Evolutionary conservation across 345 rosid genomes (phyloP), one percentile per base, ranked within the genome.

Genomic region (Combretum micranthum): DNA sequence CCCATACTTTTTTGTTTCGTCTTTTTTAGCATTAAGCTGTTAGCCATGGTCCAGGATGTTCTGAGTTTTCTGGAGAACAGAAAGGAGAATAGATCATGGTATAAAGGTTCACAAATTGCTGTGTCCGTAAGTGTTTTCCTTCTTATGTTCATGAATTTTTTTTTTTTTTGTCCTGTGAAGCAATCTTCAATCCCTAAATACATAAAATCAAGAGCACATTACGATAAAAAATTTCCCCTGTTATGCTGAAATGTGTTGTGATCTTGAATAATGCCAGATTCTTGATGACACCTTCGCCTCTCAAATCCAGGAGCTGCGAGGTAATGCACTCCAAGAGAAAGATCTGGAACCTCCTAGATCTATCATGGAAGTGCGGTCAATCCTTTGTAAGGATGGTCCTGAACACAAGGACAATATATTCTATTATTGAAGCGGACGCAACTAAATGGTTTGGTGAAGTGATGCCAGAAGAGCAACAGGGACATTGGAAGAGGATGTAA

Each of bases 81-180:
- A 72, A 93, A 89, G 61, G 99, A 87, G 77, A 89, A 89, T 65
- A 79, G 84, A 75, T 91, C 97, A 0, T 93, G 99, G 97, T 93
- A 93, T 52, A 93, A 85, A 73, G 96, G 97, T 59, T 83, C 97
- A 14, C 77, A 83, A 53, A 72, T 93, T 57, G 92, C 96, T 13
- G 86, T 87, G 37, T 81, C 94, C 46, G 97, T 93, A 83, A 84
- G 95, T 75, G 47, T 45, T 50, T 32, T 32, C 9, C 39, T 32
- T 32, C 39, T 32, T 1, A 32, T n/a, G 39, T 7, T 32, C 39
- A 32, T 32, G 6, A 32, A 32, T 32, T 32, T 1, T 11, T 11
- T 4, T 32, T 32, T 32, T 32, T 1, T 11, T 11, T 4, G 5
- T 32, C 9, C 39, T 3, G 39, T 32, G 39, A 32, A 32, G 39